These are phyloP conservation scores for Colletotrichum aenigma DNA, from an alignment of 2,329 filamentous ascomycete genomes.

Conservation along the genomic window DNA sequence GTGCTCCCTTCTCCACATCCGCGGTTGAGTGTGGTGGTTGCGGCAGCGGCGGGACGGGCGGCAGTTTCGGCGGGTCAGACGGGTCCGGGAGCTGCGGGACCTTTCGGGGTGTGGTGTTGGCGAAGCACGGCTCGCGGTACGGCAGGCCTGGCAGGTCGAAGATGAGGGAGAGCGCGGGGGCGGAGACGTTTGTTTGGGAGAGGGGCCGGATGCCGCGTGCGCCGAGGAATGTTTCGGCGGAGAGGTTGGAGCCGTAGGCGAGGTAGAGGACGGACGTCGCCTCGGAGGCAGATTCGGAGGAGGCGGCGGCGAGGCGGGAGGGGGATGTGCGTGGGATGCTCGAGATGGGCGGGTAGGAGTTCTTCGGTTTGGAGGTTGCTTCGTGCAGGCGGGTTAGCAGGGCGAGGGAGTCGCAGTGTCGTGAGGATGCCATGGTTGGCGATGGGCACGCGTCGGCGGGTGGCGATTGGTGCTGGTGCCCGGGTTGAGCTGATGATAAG, in stretches of 20 bases:
- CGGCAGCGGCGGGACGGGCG: conserved; percentile 25
- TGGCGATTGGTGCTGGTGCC: not conserved
- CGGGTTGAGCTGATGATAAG: not conserved
- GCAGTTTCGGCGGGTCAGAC: conserved; percentile 31
- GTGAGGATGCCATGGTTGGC: not conserved
- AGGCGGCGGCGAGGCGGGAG: conserved; percentile 38
- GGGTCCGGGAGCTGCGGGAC: conserved; percentile 44
- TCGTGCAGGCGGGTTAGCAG: not conserved
- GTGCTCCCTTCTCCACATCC: not conserved
- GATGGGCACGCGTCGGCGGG: not conserved
- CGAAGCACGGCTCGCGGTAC: conserved; percentile 91
- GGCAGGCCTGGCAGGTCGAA: conserved; percentile 88
- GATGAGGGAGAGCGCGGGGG: conserved; percentile 76
- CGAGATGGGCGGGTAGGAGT: conserved; percentile 30
- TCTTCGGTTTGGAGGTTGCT: not conserved
- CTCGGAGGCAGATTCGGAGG: conserved; percentile 21
- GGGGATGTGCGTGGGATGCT: conserved; percentile 39
- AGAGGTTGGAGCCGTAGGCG: conserved; percentile 92
- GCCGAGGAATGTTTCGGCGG: conserved; percentile 78
- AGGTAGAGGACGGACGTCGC: conserved; percentile 72
- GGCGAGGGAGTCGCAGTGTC: not conserved
- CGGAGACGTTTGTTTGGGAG: conserved; percentile 80
- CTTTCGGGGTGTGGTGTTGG: conserved; percentile 73
- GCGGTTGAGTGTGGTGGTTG: not conserved
- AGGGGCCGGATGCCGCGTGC: conserved; percentile 80